phyloP scores from a whole-genome alignment of 2,329 filamentous ascomycete genomes.

The Fragosphaeria purpurea region DNA sequence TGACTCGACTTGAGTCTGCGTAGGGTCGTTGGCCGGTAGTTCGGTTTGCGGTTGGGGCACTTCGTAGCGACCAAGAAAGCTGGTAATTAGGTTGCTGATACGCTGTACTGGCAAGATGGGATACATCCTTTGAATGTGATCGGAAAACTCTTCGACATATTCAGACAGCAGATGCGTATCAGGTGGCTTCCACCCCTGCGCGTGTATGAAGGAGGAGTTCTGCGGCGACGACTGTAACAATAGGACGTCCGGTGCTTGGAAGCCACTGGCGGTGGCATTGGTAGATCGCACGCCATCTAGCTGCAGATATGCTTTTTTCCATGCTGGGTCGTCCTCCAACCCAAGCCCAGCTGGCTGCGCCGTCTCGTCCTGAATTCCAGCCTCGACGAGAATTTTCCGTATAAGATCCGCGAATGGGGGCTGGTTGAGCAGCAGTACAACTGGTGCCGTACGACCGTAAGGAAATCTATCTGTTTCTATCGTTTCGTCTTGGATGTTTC shows the following conservation, averaged over 20 bases:
- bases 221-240: too few species aligned
- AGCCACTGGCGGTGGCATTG: not conserved
- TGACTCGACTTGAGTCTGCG: not conserved
- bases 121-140: constrained; percentile 8
- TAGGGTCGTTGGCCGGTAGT: not conserved
- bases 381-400: not conserved
- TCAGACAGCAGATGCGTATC: not conserved
- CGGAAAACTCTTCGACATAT: constrained; percentile 3
- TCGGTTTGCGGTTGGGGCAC: not conserved
- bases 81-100: not conserved
- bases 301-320: not conserved
- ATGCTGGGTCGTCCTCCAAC: not conserved
- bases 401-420: constrained; percentile 1
- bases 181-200: not conserved
- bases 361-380: not conserved
- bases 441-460: constrained; percentile 2
- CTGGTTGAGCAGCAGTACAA: constrained; percentile 3
- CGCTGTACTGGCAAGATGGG: constrained; percentile 6
- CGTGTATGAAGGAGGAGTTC: not conserved
- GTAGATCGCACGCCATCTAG: not conserved
- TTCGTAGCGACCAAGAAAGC: not conserved
- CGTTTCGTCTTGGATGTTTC: too few species aligned
- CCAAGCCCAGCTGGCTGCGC: not conserved
- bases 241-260: not conserved
- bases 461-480: too few species aligned